Percentiles rank a stretch among this genome's conserved stretches.
These are phyloP conservation scores for Candida pseudoglaebosa DNA, from an alignment of 805 yeast genomes.

Conservation along the genomic window DNA sequence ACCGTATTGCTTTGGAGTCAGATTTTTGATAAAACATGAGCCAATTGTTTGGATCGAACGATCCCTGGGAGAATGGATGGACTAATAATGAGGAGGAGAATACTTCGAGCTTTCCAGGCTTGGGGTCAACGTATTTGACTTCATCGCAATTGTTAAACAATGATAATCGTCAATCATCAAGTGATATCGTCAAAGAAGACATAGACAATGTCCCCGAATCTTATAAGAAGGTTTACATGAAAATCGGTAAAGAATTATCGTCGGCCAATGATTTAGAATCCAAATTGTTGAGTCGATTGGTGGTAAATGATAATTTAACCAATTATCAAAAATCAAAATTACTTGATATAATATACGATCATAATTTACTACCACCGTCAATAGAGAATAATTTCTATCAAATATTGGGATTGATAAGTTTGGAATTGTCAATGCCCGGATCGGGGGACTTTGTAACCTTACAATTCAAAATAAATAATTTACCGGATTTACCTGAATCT, in stretches of 20 bases:
- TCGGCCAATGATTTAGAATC: conserved; percentile 28
- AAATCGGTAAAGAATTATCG: conserved; percentile 13
- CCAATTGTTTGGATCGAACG: conserved; percentile 14
- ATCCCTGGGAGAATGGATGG: conserved; percentile 43
- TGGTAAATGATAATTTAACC: conserved; percentile 21
- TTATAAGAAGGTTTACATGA: conserved; percentile 19
- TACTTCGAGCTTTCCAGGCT: conserved; percentile 4
- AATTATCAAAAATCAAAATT: conserved; percentile 29
- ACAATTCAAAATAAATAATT: conserved; percentile 28
- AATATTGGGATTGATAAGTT: conserved; percentile 36
- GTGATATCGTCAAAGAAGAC: conserved; percentile 9
- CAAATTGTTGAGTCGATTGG: conserved; percentile 25
- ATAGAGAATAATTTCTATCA: conserved; percentile 28
- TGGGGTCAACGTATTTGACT: conserved; percentile 16
- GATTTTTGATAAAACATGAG: conserved; percentile 4
- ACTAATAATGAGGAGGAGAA: conserved; percentile 13
- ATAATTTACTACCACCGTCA: conserved; percentile 29
- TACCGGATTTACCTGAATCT: conserved; percentile 31
- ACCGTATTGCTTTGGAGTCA: too few species aligned
- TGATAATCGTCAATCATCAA: conserved; percentile 5
- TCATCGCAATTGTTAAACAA: conserved; percentile 22
- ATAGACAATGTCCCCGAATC: conserved; percentile 26
- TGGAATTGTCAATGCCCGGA: conserved; percentile 40
- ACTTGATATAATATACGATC: conserved; percentile 33
- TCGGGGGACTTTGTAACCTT: conserved; percentile 42